Percentiles rank a stretch among this genome's conserved stretches.
Conservation (phyloP, 2,329 filamentous ascomycete species). For the Decorospora gaudefroyi region DNA sequence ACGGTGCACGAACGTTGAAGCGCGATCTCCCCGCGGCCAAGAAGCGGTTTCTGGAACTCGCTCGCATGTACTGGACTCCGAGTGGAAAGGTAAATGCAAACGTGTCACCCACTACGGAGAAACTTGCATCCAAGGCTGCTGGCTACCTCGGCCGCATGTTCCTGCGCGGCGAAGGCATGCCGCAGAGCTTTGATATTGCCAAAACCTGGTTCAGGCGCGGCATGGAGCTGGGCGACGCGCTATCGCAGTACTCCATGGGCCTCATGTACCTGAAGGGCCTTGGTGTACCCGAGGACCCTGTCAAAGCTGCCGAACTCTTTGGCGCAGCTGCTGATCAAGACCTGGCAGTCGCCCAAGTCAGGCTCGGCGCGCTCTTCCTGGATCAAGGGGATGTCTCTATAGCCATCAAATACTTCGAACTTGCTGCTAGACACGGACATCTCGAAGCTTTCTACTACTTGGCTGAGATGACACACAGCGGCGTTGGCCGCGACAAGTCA, state of each 20-base stretch:
- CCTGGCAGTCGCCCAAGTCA: slow-evolving; percentile 77
- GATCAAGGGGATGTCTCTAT: slow-evolving; percentile 83
- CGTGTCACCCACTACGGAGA: slow-evolving; percentile 71
- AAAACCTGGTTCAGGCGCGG: slow-evolving; percentile 83
- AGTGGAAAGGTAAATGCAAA: slow-evolving; percentile 76
- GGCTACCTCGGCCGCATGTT: slow-evolving; percentile 90
- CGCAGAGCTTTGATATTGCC: slow-evolving; percentile 77
- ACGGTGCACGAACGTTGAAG: slow-evolving; percentile 76
- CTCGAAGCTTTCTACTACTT: slow-evolving; percentile 93
- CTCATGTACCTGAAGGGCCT: slow-evolving; percentile 82
- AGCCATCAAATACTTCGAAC: slow-evolving; percentile 84
- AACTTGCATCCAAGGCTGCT: slow-evolving; percentile 78
- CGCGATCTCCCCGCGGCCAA: slow-evolving; percentile 74
- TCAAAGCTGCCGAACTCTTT: slow-evolving; percentile 75
- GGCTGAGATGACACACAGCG: slow-evolving; percentile 81
- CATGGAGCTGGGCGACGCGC: slow-evolving; percentile 72
- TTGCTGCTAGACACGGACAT: slow-evolving; percentile 78
- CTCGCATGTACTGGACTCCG: slow-evolving; percentile 78
- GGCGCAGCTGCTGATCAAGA: slow-evolving; percentile 81
- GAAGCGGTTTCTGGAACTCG: slow-evolving; percentile 79
- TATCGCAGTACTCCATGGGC: slow-evolving; percentile 83
- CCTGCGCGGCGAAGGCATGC: slow-evolving; percentile 80
- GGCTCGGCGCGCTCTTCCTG: slow-evolving; percentile 80
- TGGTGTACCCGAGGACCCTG: slow-evolving; percentile 70
- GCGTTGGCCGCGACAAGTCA: slow-evolving; percentile 76